A percentile compares a stretch with the other conserved stretches of the same genome.
Conservation (phyloP, 164 flowering plant species). For the Macadamia integrifolia region DNA sequence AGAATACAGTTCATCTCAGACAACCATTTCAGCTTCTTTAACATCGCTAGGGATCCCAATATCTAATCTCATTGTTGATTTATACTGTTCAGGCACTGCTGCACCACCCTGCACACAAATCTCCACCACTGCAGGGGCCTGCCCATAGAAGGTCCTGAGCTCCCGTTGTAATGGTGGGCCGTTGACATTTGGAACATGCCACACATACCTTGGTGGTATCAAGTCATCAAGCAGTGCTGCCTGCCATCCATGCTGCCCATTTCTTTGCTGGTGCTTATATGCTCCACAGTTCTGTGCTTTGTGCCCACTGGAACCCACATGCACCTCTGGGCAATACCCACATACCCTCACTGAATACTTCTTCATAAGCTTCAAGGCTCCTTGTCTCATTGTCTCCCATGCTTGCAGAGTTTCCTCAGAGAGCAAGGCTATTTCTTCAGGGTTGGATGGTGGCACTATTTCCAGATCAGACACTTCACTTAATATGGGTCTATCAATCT, state of each 20-base stretch:
- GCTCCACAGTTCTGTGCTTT: slow-evolving; percentile 97
- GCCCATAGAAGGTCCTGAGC: slow-evolving; percentile 79
- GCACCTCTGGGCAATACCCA: slow-evolving; percentile 96
- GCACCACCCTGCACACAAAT: slow-evolving; percentile 96
- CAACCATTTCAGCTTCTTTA: slow-evolving; percentile 90
- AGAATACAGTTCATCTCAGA: slow-evolving; percentile 28
- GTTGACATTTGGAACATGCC: slow-evolving; percentile 84
- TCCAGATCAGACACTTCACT: slow-evolving; percentile 56
- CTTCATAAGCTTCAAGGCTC: slow-evolving; percentile 75
- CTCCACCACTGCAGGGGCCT: slow-evolving; percentile 95
- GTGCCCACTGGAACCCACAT: slow-evolving; percentile 85
- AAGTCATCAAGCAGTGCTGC: slow-evolving; percentile 75
- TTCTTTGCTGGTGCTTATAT: slow-evolving; percentile 88
- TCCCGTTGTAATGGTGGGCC: slow-evolving; percentile 62
- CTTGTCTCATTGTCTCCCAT: slow-evolving; percentile 81
- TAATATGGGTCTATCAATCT: slow-evolving; percentile 31
- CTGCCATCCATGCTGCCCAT: slow-evolving; percentile 99
- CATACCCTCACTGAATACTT: slow-evolving; percentile 82
- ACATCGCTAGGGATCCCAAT: slow-evolving; percentile 69
- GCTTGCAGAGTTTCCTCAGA: slow-evolving; percentile 75
- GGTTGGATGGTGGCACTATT: slow-evolving; percentile 39
- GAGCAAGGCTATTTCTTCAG: slow-evolving; percentile 47
- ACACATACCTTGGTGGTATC: slow-evolving; percentile 88
- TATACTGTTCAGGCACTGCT: slow-evolving; percentile 66
- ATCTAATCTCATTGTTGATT: slow-evolving; percentile 89